Base-by-base conservation (phyloP, 1,284 basidiomycete species). In the Cystobasidium pallidum region DNA sequence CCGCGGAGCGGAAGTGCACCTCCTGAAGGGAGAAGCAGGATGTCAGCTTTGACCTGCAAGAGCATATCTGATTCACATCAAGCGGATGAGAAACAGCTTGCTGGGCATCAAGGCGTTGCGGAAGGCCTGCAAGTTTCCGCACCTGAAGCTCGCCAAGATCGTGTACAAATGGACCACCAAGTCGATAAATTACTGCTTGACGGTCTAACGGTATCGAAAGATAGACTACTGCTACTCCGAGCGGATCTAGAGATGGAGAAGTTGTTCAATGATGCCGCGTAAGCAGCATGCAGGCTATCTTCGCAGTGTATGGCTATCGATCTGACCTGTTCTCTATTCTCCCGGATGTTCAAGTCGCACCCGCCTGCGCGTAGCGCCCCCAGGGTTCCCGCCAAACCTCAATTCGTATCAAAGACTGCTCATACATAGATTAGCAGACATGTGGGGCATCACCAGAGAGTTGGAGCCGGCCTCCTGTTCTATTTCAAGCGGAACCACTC, bases 381-480 rank as follows among this genome's bases (percentile, higher is more conserved):
- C 70, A 13, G 30, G 39, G 7, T 72, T 72, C 39, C 63, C 63
- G 19, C 54, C 63, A 1, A 51, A 52, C 17, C 75, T 78, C 70
- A 78, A 78, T 55, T 77, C 77, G 26, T 78, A 77, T 59, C 77
- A 78, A 43, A 73, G 77, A n/a, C 67, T 78, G 11, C 74, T 78
- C 28, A 73, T 78, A 0, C 77, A 78, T 43, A 75, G 77, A 6
- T 70, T 78, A 3, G 76, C 77, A 45, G 77, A 78, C 58, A 73
- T 70, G 15, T 78, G 76, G 51, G 73, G 75, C 47, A 76, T 78
- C 66, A 73, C 73, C 0, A 74, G 77, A 51, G 76, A 78, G 45
- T 73, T 77, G 21, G 77, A 78, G 30, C 72, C 75, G 7, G 68
- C 74, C 73, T 66, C 68, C n/a, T n/a, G n/a, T 24, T 47, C 52